These are phyloP conservation scores for Phallus indusiatus DNA, from an alignment of 768 basidiomycete genomes.

Conservation along the genomic window DNA sequence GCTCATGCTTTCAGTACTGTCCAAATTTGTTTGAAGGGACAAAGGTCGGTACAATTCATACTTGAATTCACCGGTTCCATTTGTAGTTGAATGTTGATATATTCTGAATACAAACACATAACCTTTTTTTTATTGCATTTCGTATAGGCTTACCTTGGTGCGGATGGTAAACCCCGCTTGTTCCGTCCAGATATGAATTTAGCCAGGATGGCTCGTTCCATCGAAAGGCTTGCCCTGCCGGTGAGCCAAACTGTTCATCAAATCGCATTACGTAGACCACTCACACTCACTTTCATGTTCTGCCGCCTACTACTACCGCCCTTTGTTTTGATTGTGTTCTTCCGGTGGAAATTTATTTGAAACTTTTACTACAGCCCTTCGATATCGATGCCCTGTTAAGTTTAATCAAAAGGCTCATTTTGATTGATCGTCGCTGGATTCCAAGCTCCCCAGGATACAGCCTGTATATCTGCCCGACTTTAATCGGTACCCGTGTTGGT, in stretches of 20 bases:
- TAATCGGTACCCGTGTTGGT: constrained; percentile 45
- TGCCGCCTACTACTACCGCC: background rate
- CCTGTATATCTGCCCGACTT: constrained; percentile 78
- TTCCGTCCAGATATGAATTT: constrained; percentile 85
- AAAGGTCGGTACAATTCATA: constrained; percentile 35
- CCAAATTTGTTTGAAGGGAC: constrained; percentile 53
- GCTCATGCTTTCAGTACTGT: constrained; percentile 55
- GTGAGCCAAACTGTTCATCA: constrained; percentile 21
- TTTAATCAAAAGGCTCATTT: constrained; percentile 57
- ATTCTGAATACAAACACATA: background rate
- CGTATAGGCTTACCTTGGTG: constrained; percentile 53
- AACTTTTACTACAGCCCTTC: constrained; percentile 24
- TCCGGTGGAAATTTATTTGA: constrained; percentile 5
- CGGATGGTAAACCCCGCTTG: constrained; percentile 62
- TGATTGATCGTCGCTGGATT: constrained; percentile 76
- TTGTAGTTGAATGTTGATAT: background rate
- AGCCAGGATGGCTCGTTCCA: constrained; percentile 64
- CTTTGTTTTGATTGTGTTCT: constrained; percentile 14
- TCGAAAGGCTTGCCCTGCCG: constrained; percentile 64
- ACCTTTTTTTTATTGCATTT: background rate
- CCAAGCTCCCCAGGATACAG: constrained; percentile 64
- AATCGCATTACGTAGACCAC: no score
- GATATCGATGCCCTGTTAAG: constrained; percentile 36
- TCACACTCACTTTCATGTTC: background rate
- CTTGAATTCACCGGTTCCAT: no score